Evolutionary conservation across 2,329 filamentous ascomycete species (phyloP), one percentile per base, ranked within the genome.

Genomic region (Epichloe festucae): DNA sequence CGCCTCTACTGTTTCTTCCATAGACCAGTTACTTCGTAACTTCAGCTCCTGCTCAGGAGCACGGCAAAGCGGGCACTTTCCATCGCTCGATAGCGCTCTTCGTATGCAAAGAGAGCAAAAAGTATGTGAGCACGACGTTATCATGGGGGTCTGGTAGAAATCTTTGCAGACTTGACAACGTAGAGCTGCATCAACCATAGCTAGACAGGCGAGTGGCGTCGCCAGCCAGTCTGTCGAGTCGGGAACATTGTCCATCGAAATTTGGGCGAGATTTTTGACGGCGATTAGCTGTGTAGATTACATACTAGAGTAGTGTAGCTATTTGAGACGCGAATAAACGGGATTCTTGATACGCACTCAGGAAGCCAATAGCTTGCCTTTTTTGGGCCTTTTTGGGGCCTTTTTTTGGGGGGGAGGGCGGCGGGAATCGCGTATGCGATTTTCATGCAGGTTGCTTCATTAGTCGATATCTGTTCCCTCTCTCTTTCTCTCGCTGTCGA

Each of bases 91-190:
- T 1, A 98, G 76, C 54, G 87, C 89, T 56, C 90, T 78, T 34
- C 93, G 85, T 65, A 98, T 97, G 67, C 93, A 98, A 50, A 95
- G 72, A 6, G 91, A 96, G 74, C 93, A 98, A 64, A 98, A 98
- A 0, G 93, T 97, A 65, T 98, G 93, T 50, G 82, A 86, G 70
- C 93, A 98, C 1, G 87, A 87, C 1, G 93, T 98, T 56, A 96
- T 84, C 79, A 98, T 93, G 0, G 93, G 93, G 93, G 89, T 95
- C 55, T 82, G 82, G 72, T 87, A 97, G 69, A 97, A 95, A 67
- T 98, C 94, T 66, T 97, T 97, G 79, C 93, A 98, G 54, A 98
- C 87, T 68, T 97, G 88, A 69, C 93, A 98, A 60, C 93, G 87
- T 19, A 98, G 75, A 3, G 89, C 82, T 54, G 85, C 82, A 63